Conservation (phyloP, 2,329 filamentous ascomycete genomes). For the Aspergillus sp. region DNA sequence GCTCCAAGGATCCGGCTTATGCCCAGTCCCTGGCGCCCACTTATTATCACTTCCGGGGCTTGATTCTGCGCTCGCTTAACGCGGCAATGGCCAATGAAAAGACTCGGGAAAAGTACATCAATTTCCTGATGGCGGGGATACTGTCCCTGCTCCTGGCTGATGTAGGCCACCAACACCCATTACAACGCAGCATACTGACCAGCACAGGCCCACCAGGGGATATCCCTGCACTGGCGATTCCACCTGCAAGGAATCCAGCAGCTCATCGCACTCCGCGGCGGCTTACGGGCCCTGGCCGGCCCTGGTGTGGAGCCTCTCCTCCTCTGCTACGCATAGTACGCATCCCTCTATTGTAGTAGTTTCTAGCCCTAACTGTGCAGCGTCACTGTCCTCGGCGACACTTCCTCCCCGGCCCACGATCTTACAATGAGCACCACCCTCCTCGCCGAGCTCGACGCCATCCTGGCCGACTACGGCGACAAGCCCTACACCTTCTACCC, state of each 20-base stretch:
- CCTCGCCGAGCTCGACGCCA: conserved; percentile 25
- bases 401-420: conserved; percentile 36
- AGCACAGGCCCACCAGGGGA: conserved; percentile 30
- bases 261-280: conserved; percentile 35
- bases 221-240: conserved; percentile 33
- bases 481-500: conserved; percentile 24
- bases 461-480: conserved; percentile 23
- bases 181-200: no score
- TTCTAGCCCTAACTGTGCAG: background rate
- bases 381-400: conserved; percentile 34
- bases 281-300: conserved; percentile 23
- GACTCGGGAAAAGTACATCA: background rate
- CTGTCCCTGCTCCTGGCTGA: background rate
- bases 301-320: background rate
- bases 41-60: background rate
- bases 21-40: conserved; percentile 16
- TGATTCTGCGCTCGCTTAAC: background rate
- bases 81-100: background rate
- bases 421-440: conserved; percentile 25
- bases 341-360: no score
- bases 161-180: background rate
- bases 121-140: background rate
- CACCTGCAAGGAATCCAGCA: conserved; percentile 36
- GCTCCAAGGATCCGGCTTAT: conserved; percentile 13
- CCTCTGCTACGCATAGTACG: background rate